A percentile compares a stretch with the other conserved stretches of the same genome.
These are phyloP conservation scores for Fremontodendron californicum DNA, from an alignment of 345 rosid species.

Conservation along the genomic window DNA sequence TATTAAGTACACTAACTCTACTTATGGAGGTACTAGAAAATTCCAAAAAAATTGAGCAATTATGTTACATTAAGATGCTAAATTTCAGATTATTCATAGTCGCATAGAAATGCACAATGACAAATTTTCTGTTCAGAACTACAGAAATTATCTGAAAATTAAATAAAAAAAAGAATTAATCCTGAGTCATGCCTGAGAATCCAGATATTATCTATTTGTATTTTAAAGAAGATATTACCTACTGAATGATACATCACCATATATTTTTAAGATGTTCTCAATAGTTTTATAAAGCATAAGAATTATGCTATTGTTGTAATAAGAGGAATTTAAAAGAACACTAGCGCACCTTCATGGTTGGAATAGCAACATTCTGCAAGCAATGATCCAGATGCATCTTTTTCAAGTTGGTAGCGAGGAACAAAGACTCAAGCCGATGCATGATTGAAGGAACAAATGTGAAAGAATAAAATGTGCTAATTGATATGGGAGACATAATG, in stretches of 20 bases:
- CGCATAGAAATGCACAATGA: neutral
- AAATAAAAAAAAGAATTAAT: neutral
- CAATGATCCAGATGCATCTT: constrained; percentile 40
- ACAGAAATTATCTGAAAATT: neutral
- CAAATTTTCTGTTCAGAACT: too few species aligned
- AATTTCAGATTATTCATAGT: neutral
- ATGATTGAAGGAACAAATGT: constrained; percentile 71
- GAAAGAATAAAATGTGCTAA: constrained; percentile 61
- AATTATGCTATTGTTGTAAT: neutral
- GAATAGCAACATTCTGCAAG: constrained; percentile 44
- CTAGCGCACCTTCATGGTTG: constrained; percentile 61
- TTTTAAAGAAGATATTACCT: neutral
- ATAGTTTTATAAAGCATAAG: neutral
- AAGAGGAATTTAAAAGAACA: neutral
- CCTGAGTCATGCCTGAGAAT: neutral
- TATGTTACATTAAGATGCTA: neutral
- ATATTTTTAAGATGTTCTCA: neutral
- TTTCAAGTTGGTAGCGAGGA: constrained; percentile 64
- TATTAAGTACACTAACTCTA: neutral
- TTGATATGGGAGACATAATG: constrained; percentile 60
- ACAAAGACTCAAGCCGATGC: constrained; percentile 75
- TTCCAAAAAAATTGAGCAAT: neutral
- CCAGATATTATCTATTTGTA: neutral
- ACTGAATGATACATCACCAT: neutral
- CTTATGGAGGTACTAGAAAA: neutral